phyloP scores from a whole-genome alignment of 2,329 filamentous ascomycete species.

The Grosmannia huntii region DNA sequence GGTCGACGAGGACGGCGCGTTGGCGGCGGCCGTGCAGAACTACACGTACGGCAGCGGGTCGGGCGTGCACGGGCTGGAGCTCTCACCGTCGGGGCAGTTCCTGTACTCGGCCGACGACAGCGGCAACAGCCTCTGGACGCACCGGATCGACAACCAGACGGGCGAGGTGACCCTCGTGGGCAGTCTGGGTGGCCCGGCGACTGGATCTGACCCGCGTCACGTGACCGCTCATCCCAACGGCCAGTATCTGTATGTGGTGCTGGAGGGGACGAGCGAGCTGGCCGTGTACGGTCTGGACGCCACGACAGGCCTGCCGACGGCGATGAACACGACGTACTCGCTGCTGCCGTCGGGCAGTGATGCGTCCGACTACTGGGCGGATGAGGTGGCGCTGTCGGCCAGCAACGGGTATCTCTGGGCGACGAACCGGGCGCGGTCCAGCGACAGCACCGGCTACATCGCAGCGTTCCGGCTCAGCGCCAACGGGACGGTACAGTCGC shows the following conservation, averaged over 20 bases:
- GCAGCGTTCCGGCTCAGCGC: not conserved
- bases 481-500: slow-evolving; percentile 7
- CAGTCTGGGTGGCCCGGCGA: not conserved
- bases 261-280: slow-evolving; percentile 11
- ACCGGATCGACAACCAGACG: slow-evolving; percentile 6
- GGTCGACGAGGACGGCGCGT: slow-evolving; percentile 6
- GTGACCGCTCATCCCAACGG: slow-evolving; percentile 8
- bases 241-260: slow-evolving; percentile 11
- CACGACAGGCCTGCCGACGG: not conserved
- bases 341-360: slow-evolving; percentile 8
- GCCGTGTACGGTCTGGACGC: slow-evolving; percentile 5
- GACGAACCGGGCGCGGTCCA: slow-evolving; percentile 7
- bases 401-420: slow-evolving; percentile 13
- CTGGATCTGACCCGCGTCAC: slow-evolving; percentile 10
- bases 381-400: slow-evolving; percentile 13
- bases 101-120: slow-evolving; percentile 14
- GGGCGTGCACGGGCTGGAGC: slow-evolving; percentile 12
- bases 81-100: not conserved
- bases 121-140: slow-evolving; percentile 14
- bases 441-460: slow-evolving; percentile 9
- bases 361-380: slow-evolving; percentile 11
- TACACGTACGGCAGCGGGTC: slow-evolving; percentile 11
- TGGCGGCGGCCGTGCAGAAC: slow-evolving; percentile 2
- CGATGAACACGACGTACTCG: slow-evolving; percentile 3
- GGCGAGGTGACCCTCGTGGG: slow-evolving; percentile 4